Conservation (phyloP, 1,284 basidiomycete species). For the Cryptococcus neoformans region DNA sequence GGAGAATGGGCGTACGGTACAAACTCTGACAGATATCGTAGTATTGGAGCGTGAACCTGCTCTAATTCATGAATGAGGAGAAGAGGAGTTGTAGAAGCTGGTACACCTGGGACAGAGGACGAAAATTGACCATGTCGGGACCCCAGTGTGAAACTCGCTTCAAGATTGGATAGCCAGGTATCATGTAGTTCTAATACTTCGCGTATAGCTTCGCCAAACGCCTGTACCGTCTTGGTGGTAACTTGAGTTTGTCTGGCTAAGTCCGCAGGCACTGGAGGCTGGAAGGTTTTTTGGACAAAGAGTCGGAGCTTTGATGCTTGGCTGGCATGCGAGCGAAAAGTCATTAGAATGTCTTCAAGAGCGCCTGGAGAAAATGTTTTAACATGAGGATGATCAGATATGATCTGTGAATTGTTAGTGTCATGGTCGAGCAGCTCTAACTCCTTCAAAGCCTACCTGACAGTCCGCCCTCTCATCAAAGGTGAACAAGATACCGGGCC, state of each 20-base stretch:
- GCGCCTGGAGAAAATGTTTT: constrained; percentile 61
- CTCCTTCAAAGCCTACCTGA: constrained; percentile 16
- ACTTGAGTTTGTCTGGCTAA: constrained; percentile 2
- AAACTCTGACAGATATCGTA: constrained; percentile 51
- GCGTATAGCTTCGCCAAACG: constrained; percentile 72
- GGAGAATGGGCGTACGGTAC: constrained; percentile 56
- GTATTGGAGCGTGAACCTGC: constrained; percentile 47
- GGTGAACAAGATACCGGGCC: constrained; percentile 29
- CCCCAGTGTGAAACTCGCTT: constrained; percentile 60
- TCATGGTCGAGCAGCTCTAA: neutral
- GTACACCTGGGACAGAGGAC: neutral
- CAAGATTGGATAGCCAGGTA: constrained; percentile 65
- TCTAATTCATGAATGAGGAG: constrained; percentile 60
- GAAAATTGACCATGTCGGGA: neutral
- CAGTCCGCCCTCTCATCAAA: constrained; percentile 22
- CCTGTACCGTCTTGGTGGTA: constrained; percentile 62
- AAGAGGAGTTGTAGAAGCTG: constrained; percentile 62
- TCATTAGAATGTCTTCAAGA: constrained; percentile 60
- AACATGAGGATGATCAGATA: constrained; percentile 27
- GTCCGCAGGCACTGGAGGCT: constrained; percentile 18
- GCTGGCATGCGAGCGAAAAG: constrained; percentile 59
- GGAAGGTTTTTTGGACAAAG: constrained; percentile 56
- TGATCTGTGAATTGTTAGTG: neutral
- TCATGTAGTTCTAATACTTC: constrained; percentile 59
- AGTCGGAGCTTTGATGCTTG: constrained; percentile 60